Evolutionary conservation across 2,329 filamentous ascomycete species (phyloP).

Genomic region (Cordyceps fumosorosea): DNA sequence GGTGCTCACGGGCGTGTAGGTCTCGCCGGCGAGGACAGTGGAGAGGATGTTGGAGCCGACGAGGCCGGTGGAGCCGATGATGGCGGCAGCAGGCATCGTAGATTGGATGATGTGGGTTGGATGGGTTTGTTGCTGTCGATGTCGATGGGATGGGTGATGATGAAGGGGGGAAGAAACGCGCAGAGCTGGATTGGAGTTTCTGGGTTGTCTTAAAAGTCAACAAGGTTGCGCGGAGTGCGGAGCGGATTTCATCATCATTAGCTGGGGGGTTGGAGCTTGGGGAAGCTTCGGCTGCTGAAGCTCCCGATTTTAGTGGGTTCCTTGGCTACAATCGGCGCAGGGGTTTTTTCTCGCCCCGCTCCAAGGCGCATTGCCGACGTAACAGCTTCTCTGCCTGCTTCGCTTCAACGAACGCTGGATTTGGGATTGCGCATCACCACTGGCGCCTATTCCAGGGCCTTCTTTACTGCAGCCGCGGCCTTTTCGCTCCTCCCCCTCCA

Average conservation of each 20-base stretch:
- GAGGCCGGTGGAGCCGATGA: constrained; percentile 62
- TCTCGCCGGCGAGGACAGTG: constrained; percentile 49
- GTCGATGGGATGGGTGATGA: not conserved
- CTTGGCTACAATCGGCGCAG: not conserved
- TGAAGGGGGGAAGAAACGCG: not conserved
- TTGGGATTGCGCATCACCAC: constrained; percentile 4
- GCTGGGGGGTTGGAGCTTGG: not conserved
- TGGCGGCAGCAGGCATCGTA: constrained; percentile 34
- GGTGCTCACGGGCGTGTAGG: constrained; percentile 51
- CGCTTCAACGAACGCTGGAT: not conserved
- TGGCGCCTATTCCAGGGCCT: not conserved
- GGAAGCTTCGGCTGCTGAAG: not conserved
- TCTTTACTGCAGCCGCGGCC: not conserved
- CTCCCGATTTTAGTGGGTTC: not conserved
- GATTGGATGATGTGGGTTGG: not conserved
- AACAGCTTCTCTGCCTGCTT: constrained; percentile 14
- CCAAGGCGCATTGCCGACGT: not conserved
- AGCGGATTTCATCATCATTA: constrained; percentile 10
- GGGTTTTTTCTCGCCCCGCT: not conserved
- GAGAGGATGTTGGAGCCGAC: constrained; percentile 69
- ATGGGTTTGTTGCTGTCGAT: not conserved
- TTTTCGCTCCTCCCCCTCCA: no score
- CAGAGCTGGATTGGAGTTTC: not conserved
- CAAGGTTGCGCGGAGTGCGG: constrained; percentile 1
- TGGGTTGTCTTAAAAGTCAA: not conserved